phyloP scores from a whole-genome alignment of 306 rosid genomes.

The Castanea mollissima region DNA sequence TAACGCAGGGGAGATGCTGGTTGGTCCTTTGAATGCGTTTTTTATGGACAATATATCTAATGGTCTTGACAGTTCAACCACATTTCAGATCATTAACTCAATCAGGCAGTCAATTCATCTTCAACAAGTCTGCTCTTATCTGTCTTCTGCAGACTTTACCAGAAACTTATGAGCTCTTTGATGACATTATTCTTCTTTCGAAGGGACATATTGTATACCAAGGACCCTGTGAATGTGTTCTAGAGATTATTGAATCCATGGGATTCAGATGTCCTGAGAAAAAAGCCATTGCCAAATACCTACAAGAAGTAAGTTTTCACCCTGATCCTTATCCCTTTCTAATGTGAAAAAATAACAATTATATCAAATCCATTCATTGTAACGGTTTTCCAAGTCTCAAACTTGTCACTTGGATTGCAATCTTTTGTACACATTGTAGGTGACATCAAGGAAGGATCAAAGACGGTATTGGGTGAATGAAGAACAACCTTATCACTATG shows the following conservation, averaged over 20 bases:
- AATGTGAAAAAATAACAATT: too few species aligned
- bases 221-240: constrained; percentile 16
- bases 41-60: constrained; percentile 26
- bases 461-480: constrained; percentile 13
- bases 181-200: constrained; percentile 21
- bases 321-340: background rate
- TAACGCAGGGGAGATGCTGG: constrained; percentile 28
- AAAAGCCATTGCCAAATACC: constrained; percentile 22
- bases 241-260: constrained; percentile 15
- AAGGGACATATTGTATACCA: constrained; percentile 19
- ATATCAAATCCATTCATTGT: too few species aligned
- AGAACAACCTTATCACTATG: constrained; percentile 11
- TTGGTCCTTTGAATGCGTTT: constrained; percentile 27
- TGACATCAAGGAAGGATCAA: constrained; percentile 16
- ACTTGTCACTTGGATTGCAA: background rate
- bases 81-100: constrained; percentile 15
- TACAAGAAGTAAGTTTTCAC: constrained; percentile 22
- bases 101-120: constrained; percentile 24
- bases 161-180: constrained; percentile 23
- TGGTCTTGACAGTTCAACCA: constrained; percentile 19
- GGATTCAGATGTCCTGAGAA: constrained; percentile 19
- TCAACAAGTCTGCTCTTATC: constrained; percentile 22
- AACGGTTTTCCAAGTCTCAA: background rate
- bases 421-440: background rate
- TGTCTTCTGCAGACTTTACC: constrained; percentile 28